These are phyloP conservation scores for Cystobasidiaceae sp. DNA, from an alignment of 1,284 basidiomycete species.

Conservation along the genomic window DNA sequence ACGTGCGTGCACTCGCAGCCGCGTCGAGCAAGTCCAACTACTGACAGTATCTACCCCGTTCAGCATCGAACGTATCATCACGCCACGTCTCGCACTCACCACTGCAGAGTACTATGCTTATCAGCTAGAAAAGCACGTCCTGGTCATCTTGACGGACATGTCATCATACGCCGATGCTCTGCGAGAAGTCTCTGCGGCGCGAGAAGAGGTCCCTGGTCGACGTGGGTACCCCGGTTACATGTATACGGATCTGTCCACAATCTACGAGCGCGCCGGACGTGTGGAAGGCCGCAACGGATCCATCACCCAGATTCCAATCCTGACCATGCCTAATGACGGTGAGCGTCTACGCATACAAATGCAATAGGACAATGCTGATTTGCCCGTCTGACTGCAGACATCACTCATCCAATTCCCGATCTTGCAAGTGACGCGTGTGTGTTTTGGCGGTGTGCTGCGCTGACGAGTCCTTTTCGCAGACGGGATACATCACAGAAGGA, in stretches of 20 bases:
- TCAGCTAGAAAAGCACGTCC: slow-evolving; percentile 98
- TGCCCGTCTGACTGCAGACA: slow-evolving; percentile 58
- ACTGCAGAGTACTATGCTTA: slow-evolving; percentile 99
- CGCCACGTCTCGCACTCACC: slow-evolving; percentile 93
- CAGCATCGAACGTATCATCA: slow-evolving; percentile 96
- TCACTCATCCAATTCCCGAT: slow-evolving; percentile 99
- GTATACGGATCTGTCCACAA: slow-evolving; percentile 90
- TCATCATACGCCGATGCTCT: slow-evolving; percentile 95
- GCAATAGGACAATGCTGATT: slow-evolving; percentile 12
- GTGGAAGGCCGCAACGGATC: slow-evolving; percentile 97
- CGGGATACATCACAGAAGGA: slow-evolving; percentile 98
- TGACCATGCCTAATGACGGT: slow-evolving; percentile 99
- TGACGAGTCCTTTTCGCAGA: slow-evolving; percentile 50
- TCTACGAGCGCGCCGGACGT: slow-evolving; percentile 98
- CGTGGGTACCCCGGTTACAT: slow-evolving; percentile 99
- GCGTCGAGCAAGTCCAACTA: no score
- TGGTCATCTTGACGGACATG: slow-evolving; percentile 99
- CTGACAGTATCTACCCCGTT: not conserved
- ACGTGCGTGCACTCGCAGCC: slow-evolving; percentile 62
- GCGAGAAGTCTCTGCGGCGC: slow-evolving; percentile 96
- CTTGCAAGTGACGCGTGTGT: slow-evolving; percentile 98
- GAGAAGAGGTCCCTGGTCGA: slow-evolving; percentile 98
- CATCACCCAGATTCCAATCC: slow-evolving; percentile 98
- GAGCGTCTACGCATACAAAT: no score
- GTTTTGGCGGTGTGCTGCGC: slow-evolving; percentile 41